phyloP scores from a whole-genome alignment of 1,284 basidiomycete species.

The Boletus mariae region DNA sequence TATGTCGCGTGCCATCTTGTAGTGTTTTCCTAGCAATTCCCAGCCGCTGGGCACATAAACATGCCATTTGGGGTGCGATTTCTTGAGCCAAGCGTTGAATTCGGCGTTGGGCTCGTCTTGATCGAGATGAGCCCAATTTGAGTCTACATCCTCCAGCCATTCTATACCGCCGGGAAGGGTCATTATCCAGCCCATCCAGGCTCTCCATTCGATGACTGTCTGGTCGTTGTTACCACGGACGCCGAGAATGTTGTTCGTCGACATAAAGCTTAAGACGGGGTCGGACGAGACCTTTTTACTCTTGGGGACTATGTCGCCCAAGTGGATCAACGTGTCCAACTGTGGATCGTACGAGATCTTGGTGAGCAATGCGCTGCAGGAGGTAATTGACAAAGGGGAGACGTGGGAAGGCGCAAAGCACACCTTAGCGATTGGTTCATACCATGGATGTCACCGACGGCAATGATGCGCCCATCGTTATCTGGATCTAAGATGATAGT shows the following conservation, averaged over 20 bases:
- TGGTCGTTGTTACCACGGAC: constrained; percentile 94
- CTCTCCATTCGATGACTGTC: constrained; percentile 79
- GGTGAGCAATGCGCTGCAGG: constrained; percentile 54
- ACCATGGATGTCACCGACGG: constrained; percentile 85
- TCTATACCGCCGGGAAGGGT: constrained; percentile 42
- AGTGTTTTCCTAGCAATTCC: constrained; percentile 75
- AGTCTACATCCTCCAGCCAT: constrained; percentile 51
- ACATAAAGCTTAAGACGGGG: constrained; percentile 63
- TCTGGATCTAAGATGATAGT: constrained; percentile 39
- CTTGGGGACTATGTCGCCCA: constrained; percentile 79
- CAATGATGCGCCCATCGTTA: constrained; percentile 53
- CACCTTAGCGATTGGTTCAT: constrained; percentile 67
- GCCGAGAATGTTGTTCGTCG: constrained; percentile 57
- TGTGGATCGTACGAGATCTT: constrained; percentile 56
- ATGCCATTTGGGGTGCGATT: constrained; percentile 44
- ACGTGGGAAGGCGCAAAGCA: constrained; percentile 35
- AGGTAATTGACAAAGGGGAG: not conserved
- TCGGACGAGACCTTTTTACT: constrained; percentile 50
- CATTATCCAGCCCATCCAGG: constrained; percentile 72
- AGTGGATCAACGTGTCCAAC: constrained; percentile 70
- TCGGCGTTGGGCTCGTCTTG: constrained; percentile 35
- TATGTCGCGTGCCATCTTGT: constrained; percentile 66
- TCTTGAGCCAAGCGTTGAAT: constrained; percentile 22
- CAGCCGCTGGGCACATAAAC: constrained; percentile 58
- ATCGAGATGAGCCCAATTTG: constrained; percentile 36